Evolutionary conservation across 306 rosid genomes (phyloP).

Genomic region (Hippophae tibetana): DNA sequence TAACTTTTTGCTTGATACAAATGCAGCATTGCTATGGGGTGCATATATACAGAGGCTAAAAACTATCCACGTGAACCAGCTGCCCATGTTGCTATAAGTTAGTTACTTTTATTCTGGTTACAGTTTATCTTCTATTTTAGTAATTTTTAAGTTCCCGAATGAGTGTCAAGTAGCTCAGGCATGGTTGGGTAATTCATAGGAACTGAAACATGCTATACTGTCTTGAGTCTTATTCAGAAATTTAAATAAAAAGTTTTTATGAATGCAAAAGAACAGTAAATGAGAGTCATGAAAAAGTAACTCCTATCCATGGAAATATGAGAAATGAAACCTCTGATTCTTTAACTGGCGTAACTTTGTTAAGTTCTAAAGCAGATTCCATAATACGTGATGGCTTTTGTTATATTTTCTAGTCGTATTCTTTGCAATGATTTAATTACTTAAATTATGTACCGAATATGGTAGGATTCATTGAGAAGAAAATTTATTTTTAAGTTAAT

Average conservation of each 20-base stretch:
- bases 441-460: background rate
- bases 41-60: slow-evolving; percentile 86
- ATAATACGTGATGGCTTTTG: too few species aligned
- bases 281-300: too few species aligned
- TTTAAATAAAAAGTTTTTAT: too few species aligned
- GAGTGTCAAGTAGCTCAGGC: slow-evolving; percentile 2
- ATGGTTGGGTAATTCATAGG: background rate
- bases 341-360: too few species aligned
- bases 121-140: slow-evolving; percentile 13
- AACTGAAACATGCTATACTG: background rate
- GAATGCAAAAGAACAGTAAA: too few species aligned
- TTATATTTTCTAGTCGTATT: background rate
- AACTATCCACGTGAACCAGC: slow-evolving; percentile 99
- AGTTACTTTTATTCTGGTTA: slow-evolving; percentile 32
- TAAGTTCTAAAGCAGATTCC: too few species aligned
- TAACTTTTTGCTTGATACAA: slow-evolving; percentile 17
- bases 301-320: too few species aligned
- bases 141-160: too few species aligned
- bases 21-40: slow-evolving; percentile 91
- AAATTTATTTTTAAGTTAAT: too few species aligned
- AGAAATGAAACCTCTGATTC: too few species aligned
- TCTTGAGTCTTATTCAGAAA: background rate
- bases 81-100: slow-evolving; percentile 96
- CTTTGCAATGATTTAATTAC: background rate
- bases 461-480: too few species aligned